Evolutionary conservation across 495 filamentous ascomycete genomes (phyloP).

Genomic region (Hypomontagnella submonticulosa): DNA sequence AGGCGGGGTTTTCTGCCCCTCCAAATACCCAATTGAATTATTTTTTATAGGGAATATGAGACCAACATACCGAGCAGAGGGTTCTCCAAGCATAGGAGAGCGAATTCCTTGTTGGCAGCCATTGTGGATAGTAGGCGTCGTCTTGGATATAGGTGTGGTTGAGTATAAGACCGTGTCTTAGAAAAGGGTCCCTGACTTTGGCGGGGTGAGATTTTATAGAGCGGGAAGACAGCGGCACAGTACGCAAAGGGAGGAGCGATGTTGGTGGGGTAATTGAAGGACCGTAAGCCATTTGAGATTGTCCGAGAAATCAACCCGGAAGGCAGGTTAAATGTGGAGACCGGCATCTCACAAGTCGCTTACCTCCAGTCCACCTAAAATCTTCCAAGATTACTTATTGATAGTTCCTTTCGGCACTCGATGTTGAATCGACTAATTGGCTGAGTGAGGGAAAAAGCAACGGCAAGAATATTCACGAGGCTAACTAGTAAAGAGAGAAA

Average conservation of each 20-base stretch:
- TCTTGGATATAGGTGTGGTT: constrained; percentile 15
- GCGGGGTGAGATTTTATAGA: constrained; percentile 48
- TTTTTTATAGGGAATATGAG: constrained; percentile 1
- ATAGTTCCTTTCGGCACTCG: no score
- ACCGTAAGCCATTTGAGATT: constrained; percentile 41
- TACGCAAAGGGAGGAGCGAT: constrained; percentile 10
- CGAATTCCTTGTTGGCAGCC: constrained; percentile 78
- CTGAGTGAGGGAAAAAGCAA: neutral
- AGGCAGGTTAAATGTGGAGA: constrained; percentile 27
- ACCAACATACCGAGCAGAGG: constrained; percentile 83
- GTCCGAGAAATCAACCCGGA: constrained; percentile 43
- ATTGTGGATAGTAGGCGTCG: constrained; percentile 60
- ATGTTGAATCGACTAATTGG: neutral
- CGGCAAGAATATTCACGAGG: neutral
- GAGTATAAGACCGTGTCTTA: constrained; percentile 10
- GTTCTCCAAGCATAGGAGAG: constrained; percentile 93
- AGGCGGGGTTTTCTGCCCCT: constrained; percentile 6
- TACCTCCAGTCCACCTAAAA: no score
- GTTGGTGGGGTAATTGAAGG: constrained; percentile 38
- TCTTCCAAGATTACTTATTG: no score
- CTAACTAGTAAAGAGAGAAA: neutral
- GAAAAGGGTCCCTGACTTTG: constrained; percentile 12
- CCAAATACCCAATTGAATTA: constrained; percentile 27
- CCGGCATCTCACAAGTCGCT: constrained; percentile 26
- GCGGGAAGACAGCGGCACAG: constrained; percentile 14